Base-by-base conservation (phyloP, 305 asterid species). In the Fraxinus angustifolia region DNA sequence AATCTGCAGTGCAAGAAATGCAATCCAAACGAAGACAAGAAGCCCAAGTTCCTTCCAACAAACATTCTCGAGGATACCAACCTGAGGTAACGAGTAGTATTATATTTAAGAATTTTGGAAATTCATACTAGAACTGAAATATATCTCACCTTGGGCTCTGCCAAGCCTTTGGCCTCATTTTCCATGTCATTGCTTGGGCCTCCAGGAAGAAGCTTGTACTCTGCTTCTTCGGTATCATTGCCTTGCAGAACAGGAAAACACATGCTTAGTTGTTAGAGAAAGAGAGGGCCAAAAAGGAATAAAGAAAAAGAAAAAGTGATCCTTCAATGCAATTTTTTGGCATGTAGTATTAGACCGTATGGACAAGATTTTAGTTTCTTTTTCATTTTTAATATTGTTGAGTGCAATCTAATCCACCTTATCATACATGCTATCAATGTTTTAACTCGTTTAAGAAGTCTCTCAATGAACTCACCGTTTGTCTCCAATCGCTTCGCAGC, bases 1-100 rank as follows among this genome's bases (percentile, higher is more conserved):
- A 81, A 95, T 74, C 81, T 95, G 99, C 75, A 95, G 88, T 16
- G 85, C 94, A 79, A 95, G 95, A 87, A 89, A 95, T 10, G 93
- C 87, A 30, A 93, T 23, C 99, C 99, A 95, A 56, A 93, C 99
- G 34, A 93, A 89, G 78, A 31, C 67, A 56, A 95, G 97, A 88
- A 95, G 97, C 87, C 97, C 96, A 28, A 88, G 85, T 84, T 95
- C 98, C 89, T 91, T 95, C 99, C 99, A 95, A 79, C 89, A 82
- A 77, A 95, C 98, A 78, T 95, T 95, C 85, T 93, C 92, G 75
- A 95, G 56, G 77, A 95, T 79, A 78, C 94, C 79, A 26, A 91
- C 93, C 99, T 95, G 93, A 80, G 82, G 81, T 38, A 73, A 73
- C 31, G 73, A 82, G 71, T 85, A 48, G 42, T 33, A 83, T 85